Base-by-base conservation (phyloP, 129 eudicot species). In the Tagetes patula region DNA sequence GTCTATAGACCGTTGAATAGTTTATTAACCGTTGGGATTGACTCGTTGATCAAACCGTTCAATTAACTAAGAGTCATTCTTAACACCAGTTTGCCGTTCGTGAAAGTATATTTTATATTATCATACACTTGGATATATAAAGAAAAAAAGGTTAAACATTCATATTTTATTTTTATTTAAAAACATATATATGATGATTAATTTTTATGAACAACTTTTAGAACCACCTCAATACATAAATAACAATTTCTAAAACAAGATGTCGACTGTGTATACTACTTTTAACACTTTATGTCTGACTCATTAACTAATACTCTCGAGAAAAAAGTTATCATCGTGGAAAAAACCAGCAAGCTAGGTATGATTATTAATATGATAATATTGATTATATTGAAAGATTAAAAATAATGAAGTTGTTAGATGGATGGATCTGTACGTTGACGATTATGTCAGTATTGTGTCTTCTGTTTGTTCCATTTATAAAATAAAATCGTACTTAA, bases 401-500 rank as follows among this genome's bases (percentile, higher is more conserved):
- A 20, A 54, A 54, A n/a, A 11, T 50, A 39, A 43, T 43, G 6
- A 56, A 32, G 65, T 59, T 59, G 65, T 59, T 59, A 59, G 65
- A 59, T 33, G 20, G 41, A 58, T 33, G 40, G 65, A 58, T 58
- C 65, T 58, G 37, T 55, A 55, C 63, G 63, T 56, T 32, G 66
- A 60, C 43, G 66, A 36, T 60, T 60, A 43, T 60, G 27, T 11
- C 39, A 31, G 66, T 10, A 36, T 56, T 34, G 36, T 11, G 66
- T 60, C 36, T 60, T 60, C 66, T 34, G 36, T 61, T 11, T 61
- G 42, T 61, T 61, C 45, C 45, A 36, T 12, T 61, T 61, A 61
- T 11, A 36, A 37, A 10, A 30, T 43, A 61, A 67, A 9, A n/a
- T 53, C n/a, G 53, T 76, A 69, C 69, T 76, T 54, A 75, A 20